Evolutionary conservation across 1,284 basidiomycete genomes (phyloP).

Genomic region (Trichosporon faecale): DNA sequence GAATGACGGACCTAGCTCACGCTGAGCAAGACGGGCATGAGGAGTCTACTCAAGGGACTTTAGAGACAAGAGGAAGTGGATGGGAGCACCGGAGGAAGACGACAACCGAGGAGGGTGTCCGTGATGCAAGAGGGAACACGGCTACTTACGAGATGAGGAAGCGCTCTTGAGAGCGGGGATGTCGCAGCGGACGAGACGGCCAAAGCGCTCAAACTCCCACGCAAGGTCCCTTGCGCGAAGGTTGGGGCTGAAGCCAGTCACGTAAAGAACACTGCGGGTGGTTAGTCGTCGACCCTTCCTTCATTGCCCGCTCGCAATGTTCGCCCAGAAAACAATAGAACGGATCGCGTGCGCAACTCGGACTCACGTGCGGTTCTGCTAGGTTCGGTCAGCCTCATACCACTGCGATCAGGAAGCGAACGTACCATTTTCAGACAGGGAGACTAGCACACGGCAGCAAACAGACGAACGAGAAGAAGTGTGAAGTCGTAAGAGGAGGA

Average conservation of each 20-base stretch:
- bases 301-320: background rate
- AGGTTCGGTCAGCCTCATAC: background rate
- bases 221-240: conserved; percentile 78
- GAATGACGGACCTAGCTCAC: conserved; percentile 5
- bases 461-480: background rate
- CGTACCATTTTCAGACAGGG: background rate
- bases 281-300: conserved; percentile 5
- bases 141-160: conserved; percentile 47
- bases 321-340: background rate
- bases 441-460: background rate
- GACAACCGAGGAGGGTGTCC: background rate
- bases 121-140: background rate
- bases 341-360: background rate
- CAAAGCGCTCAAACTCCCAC: conserved; percentile 79
- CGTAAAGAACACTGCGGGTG: conserved; percentile 66
- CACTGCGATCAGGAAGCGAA: background rate
- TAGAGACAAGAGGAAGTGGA: background rate
- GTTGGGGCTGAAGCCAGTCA: conserved; percentile 73
- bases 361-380: conserved; percentile 24
- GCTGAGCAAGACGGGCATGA: conserved; percentile 19
- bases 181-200: conserved; percentile 64
- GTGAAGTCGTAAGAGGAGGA: background rate
- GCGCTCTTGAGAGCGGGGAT: conserved; percentile 65
- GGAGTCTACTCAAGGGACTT: conserved; percentile 14
- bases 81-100: background rate